Conservation (phyloP, 1,284 basidiomycete genomes). For the Boletus austroedulis region DNA sequence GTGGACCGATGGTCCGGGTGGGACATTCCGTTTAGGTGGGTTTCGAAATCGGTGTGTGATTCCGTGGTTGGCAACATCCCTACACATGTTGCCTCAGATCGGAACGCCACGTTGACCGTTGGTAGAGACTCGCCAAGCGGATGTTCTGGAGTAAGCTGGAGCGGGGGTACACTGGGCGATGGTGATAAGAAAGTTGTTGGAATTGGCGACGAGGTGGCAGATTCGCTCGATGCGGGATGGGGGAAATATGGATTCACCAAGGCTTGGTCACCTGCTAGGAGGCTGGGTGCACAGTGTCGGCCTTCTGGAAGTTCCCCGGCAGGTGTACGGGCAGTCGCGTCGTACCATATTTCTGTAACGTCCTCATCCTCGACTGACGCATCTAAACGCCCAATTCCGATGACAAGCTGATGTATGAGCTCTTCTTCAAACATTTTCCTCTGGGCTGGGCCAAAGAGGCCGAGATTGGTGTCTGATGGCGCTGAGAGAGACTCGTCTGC, state of each 20-base stretch:
- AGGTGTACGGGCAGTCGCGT: slow-evolving; percentile 34
- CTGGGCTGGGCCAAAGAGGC: slow-evolving; percentile 55
- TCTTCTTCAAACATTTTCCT: slow-evolving; percentile 73
- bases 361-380: slow-evolving; percentile 40
- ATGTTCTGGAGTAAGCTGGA: slow-evolving; percentile 23
- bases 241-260: slow-evolving; percentile 38
- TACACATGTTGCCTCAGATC: slow-evolving; percentile 18
- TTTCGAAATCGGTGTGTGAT: slow-evolving; percentile 8
- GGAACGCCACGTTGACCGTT: slow-evolving; percentile 12
- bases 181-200: slow-evolving; percentile 19
- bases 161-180: slow-evolving; percentile 12
- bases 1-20: slow-evolving; percentile 15
- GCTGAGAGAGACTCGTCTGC: slow-evolving; percentile 27
- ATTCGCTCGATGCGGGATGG: slow-evolving; percentile 19
- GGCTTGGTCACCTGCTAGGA: slow-evolving; percentile 9
- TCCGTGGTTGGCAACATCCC: slow-evolving; percentile 10
- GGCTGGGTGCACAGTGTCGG: slow-evolving; percentile 14
- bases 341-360: slow-evolving; percentile 31
- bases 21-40: slow-evolving; percentile 14
- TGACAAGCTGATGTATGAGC: slow-evolving; percentile 79
- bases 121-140: slow-evolving; percentile 15
- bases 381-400: slow-evolving; percentile 84
- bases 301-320: slow-evolving; percentile 29
- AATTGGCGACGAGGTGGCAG: slow-evolving; percentile 17
- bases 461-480: slow-evolving; percentile 31